A percentile compares a stretch with the other conserved stretches of the same genome.
Evolutionary conservation across 2,329 filamentous ascomycete species (phyloP).

Genomic region (Trichoderma sp.): DNA sequence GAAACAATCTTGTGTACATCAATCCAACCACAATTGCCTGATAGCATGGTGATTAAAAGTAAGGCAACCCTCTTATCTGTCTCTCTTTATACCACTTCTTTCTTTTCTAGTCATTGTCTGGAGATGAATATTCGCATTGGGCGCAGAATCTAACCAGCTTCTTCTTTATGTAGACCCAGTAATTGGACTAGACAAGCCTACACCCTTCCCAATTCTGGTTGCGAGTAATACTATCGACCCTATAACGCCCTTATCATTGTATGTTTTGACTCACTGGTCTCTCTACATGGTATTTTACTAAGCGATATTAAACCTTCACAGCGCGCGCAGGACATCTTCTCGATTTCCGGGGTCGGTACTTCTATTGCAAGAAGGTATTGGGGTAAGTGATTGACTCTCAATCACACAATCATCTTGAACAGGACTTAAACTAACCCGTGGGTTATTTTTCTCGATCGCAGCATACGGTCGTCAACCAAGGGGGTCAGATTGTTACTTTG

Average conservation of each 20-base stretch:
- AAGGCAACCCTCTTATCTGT: neutral
- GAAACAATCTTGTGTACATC: neutral
- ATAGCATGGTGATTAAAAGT: conserved; percentile 1
- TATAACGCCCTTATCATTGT: neutral
- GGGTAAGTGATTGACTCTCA: neutral
- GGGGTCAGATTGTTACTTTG: neutral
- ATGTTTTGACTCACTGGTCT: neutral
- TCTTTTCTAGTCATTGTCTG: neutral
- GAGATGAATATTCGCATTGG: neutral
- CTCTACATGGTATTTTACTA: neutral
- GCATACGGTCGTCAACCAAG: neutral
- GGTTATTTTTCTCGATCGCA: neutral
- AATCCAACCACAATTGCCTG: neutral
- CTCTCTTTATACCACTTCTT: neutral
- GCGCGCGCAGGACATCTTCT: neutral
- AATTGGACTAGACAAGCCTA: neutral
- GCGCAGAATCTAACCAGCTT: neutral
- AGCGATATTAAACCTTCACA: neutral
- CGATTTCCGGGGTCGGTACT: neutral
- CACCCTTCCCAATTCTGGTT: neutral
- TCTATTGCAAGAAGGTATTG: neutral
- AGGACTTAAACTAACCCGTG: neutral
- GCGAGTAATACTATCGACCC: conserved; percentile 6
- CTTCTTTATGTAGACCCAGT: neutral
- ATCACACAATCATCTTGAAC: neutral